phyloP scores from a whole-genome alignment of 305 asterid species.

The Solanum hybrid region DNA sequence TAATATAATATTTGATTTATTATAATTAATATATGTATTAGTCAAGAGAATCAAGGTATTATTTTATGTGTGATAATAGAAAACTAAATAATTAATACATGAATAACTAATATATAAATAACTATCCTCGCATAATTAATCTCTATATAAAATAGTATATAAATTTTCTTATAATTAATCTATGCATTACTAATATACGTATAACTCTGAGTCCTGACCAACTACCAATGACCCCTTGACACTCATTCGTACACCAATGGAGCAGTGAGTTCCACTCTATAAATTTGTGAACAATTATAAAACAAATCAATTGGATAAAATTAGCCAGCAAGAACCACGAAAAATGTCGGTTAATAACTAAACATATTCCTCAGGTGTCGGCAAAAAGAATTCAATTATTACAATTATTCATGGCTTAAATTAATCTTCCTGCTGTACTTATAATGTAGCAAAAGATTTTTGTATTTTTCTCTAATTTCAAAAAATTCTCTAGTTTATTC shows the following conservation, averaged over 20 bases:
- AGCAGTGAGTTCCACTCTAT: background rate
- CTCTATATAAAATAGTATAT: background rate
- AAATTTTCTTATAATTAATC: background rate
- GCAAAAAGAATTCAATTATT: background rate
- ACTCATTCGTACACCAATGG: background rate
- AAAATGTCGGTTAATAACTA: background rate
- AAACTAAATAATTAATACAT: too few relatives aligned
- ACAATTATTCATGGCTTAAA: background rate
- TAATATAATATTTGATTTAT: too few relatives aligned
- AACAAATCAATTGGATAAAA: background rate
- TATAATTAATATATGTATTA: too few relatives aligned
- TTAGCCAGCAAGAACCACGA: background rate
- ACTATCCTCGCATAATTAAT: background rate
- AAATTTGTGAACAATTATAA: background rate
- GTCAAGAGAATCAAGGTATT: background rate
- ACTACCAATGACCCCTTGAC: background rate
- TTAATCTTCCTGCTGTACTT: background rate
- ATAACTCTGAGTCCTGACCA: background rate
- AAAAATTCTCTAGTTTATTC: background rate
- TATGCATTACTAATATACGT: background rate
- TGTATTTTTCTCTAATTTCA: conserved; percentile 1
- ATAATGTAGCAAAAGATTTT: background rate
- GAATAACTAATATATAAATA: too few relatives aligned
- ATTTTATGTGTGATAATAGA: background rate
- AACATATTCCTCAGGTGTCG: conserved; percentile 2